These are phyloP conservation scores for Davidsoniella australis DNA, from an alignment of 2,329 filamentous ascomycete species.

Conservation along the genomic window DNA sequence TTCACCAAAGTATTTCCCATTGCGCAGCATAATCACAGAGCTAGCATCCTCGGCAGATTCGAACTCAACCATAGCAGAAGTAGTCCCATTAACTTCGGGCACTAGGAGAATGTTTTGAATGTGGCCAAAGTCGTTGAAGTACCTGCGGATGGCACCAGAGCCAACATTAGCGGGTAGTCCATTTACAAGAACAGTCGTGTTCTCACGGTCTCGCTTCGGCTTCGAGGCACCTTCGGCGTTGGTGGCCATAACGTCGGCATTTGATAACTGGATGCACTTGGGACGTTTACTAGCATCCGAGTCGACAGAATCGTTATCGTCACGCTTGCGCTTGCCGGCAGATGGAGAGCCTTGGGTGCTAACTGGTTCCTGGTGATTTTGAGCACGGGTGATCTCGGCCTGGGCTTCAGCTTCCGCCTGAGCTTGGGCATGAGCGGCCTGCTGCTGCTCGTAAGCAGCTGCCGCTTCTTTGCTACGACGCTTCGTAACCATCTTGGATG, in stretches of 20 bases:
- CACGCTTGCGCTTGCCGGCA: constrained; percentile 2
- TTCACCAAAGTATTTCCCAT: constrained; percentile 63
- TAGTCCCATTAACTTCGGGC: constrained; percentile 41
- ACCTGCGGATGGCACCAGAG: constrained; percentile 62
- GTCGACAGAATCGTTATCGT: constrained; percentile 24
- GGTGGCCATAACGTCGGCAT: background rate
- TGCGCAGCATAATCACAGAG: constrained; percentile 65
- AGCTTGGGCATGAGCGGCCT: constrained; percentile 15
- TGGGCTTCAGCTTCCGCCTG: constrained; percentile 13
- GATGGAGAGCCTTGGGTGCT: background rate
- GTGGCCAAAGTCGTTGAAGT: constrained; percentile 79
- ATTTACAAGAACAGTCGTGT: constrained; percentile 67
- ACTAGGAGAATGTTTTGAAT: constrained; percentile 62
- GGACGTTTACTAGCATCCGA: constrained; percentile 42
- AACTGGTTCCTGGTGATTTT: background rate
- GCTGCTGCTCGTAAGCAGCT: constrained; percentile 28
- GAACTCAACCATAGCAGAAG: constrained; percentile 73
- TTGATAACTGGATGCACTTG: constrained; percentile 26
- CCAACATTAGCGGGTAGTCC: constrained; percentile 56
- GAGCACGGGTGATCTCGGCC: background rate
- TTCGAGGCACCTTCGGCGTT: constrained; percentile 13
- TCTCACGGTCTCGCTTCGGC: constrained; percentile 72
- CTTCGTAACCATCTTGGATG: constrained; percentile 43
- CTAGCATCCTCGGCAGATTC: constrained; percentile 62
- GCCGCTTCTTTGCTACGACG: constrained; percentile 50